phyloP scores from a whole-genome alignment of 176 grass and related monocot species.

The Oropetium thomaeum region DNA sequence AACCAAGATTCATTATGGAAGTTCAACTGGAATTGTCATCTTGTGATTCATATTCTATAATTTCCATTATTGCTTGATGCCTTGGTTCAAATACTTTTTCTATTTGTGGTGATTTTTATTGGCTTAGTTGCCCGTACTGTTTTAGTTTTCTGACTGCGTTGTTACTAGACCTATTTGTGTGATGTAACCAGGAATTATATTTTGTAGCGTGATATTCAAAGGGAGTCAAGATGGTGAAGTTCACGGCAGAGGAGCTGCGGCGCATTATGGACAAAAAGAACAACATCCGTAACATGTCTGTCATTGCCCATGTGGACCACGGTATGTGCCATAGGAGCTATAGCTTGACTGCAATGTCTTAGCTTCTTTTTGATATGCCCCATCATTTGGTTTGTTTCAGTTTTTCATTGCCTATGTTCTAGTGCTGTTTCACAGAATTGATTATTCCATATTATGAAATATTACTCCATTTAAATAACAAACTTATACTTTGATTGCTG shows the following conservation, averaged over 20 bases:
- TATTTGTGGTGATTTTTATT: too few species aligned
- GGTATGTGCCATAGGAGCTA: slow-evolving; percentile 29
- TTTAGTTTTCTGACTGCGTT: neutral
- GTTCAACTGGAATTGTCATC: neutral
- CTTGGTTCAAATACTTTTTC: neutral
- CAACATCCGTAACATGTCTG: slow-evolving; percentile 89
- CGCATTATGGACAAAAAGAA: slow-evolving; percentile 87
- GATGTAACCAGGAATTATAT: slow-evolving; percentile 17
- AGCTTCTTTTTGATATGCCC: neutral
- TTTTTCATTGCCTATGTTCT: neutral
- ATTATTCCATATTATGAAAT: neutral
- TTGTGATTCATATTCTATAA: neutral
- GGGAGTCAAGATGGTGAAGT: slow-evolving; percentile 88
- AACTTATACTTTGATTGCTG: neutral
- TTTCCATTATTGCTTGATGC: neutral
- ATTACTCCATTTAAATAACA: too few species aligned
- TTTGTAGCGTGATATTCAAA: slow-evolving; percentile 22
- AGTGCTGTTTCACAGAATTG: neutral
- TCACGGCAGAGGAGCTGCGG: slow-evolving; percentile 79
- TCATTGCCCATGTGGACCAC: slow-evolving; percentile 86
- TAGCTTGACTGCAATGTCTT: neutral
- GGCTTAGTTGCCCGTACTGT: neutral
- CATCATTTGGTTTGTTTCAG: neutral
- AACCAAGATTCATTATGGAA: neutral
- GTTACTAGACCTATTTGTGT: neutral